Evolutionary conservation across 2,329 filamentous ascomycete genomes (phyloP).

Genomic region (Aspergillus proliferans): DNA sequence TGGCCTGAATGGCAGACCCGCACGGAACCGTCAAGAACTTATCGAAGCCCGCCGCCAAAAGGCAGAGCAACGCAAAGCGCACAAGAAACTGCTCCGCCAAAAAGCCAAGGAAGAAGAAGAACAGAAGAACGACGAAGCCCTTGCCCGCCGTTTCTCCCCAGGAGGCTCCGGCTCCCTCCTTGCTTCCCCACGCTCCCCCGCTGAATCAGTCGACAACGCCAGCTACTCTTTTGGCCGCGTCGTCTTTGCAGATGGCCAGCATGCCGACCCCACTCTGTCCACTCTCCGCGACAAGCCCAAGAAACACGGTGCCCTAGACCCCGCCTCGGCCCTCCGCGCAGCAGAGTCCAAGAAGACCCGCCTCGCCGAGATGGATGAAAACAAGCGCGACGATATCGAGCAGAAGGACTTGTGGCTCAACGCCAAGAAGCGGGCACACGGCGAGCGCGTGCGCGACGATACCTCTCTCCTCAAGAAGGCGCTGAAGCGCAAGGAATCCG

Average conservation of each 20-base stretch:
- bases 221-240: slow-evolving; percentile 87
- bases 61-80: slow-evolving; percentile 75
- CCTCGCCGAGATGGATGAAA: slow-evolving; percentile 65
- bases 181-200: slow-evolving; percentile 48
- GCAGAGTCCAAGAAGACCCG: slow-evolving; percentile 81
- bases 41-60: slow-evolving; percentile 85
- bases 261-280: slow-evolving; percentile 64
- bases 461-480: slow-evolving; percentile 86
- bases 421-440: slow-evolving; percentile 80
- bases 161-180: slow-evolving; percentile 55
- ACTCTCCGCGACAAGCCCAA: slow-evolving; percentile 61
- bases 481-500: slow-evolving; percentile 82
- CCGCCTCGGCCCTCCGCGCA: slow-evolving; percentile 77
- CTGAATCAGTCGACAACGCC: slow-evolving; percentile 42
- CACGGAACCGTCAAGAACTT: slow-evolving; percentile 81
- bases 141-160: slow-evolving; percentile 49
- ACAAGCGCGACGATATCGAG: slow-evolving; percentile 77
- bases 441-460: slow-evolving; percentile 83
- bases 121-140: slow-evolving; percentile 50
- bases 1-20: slow-evolving; percentile 70
- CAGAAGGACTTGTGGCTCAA: slow-evolving; percentile 94
- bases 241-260: slow-evolving; percentile 80
- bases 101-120: slow-evolving; percentile 77
- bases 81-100: slow-evolving; percentile 78
- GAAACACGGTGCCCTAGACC: slow-evolving; percentile 76